A percentile compares a stretch with the other conserved stretches of the same genome.
Conservation (phyloP, 2,329 filamentous ascomycete species). For the Pezicula carpinea region DNA sequence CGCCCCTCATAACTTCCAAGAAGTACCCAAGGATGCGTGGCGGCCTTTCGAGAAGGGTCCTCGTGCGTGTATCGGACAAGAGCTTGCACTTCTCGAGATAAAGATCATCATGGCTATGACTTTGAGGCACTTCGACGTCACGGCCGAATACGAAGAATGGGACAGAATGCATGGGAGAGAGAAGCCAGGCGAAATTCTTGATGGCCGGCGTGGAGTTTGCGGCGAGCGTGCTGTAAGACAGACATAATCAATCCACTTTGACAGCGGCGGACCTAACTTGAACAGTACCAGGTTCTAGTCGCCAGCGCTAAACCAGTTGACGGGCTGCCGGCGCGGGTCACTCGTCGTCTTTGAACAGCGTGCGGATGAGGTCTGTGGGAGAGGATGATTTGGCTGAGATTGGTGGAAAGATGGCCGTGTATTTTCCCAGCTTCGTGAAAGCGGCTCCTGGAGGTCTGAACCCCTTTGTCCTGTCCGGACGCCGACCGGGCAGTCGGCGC, state of each 20-base stretch:
- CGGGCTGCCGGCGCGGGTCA: not conserved
- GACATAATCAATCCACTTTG: no score
- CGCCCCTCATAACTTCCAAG: conserved; percentile 23
- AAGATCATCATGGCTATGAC: conserved; percentile 42
- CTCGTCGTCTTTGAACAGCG: no score
- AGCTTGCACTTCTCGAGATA: conserved; percentile 45
- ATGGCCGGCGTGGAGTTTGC: conserved; percentile 3
- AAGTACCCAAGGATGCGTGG: conserved; percentile 38
- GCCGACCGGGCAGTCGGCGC: no score
- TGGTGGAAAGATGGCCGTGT: not conserved
- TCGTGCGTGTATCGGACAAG: conserved; percentile 53
- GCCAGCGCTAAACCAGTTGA: not conserved
- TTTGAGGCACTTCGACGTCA: conserved; percentile 43
- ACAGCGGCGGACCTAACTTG: no score
- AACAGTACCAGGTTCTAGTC: not conserved
- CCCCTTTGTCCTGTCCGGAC: no score
- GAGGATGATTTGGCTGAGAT: not conserved
- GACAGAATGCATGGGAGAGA: conserved; percentile 10
- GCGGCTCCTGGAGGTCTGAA: not conserved
- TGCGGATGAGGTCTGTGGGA: no score
- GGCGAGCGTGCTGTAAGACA: no score
- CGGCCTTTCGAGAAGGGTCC: conserved; percentile 51
- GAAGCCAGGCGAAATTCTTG: conserved; percentile 12
- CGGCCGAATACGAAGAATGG: conserved; percentile 27
- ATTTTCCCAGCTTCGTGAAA: not conserved